A percentile compares a stretch with the other conserved stretches of the same genome.
Evolutionary conservation across 2,329 filamentous ascomycete species (phyloP).

Genomic region (Botryotinia globosa): DNA sequence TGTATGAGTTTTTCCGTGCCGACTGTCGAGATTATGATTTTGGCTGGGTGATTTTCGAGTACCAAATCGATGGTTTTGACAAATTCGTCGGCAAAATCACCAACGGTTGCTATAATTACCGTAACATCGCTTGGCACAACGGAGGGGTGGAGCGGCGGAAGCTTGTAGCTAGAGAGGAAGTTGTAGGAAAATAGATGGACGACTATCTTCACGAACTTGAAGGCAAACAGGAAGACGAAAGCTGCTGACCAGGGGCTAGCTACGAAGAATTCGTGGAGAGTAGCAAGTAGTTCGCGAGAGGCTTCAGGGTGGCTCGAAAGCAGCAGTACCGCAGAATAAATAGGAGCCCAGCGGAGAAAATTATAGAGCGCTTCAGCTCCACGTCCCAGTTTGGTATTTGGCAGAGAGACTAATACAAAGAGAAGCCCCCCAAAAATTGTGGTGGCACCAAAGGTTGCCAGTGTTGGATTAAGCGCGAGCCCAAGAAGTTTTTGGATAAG

Average conservation of each 20-base stretch:
- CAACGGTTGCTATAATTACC: slow-evolving; percentile 29
- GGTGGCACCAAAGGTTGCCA: background rate
- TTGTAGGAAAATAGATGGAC: slow-evolving; percentile 28
- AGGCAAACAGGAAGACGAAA: slow-evolving; percentile 23
- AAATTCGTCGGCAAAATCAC: slow-evolving; percentile 26
- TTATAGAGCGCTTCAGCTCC: background rate
- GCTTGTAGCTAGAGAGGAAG: slow-evolving; percentile 2
- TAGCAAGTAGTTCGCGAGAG: background rate
- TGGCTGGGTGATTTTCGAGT: slow-evolving; percentile 22
- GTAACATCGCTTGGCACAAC: slow-evolving; percentile 27
- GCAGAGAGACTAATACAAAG: background rate
- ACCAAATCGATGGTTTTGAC: slow-evolving; percentile 18
- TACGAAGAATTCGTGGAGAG: background rate
- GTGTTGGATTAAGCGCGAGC: background rate
- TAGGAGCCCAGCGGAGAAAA: background rate
- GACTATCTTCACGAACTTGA: slow-evolving; percentile 29
- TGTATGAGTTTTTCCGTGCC: slow-evolving; percentile 16
- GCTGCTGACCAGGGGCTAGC: slow-evolving; percentile 8
- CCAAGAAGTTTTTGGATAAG: background rate
- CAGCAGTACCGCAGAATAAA: background rate
- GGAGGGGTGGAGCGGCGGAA: slow-evolving; percentile 10
- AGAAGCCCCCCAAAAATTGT: background rate
- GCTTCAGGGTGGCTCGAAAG: background rate
- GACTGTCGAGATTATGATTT: slow-evolving; percentile 27
- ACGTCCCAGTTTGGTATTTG: background rate